Conservation (phyloP, 257 asterid genomes). For the Paulownia fortunei region DNA sequence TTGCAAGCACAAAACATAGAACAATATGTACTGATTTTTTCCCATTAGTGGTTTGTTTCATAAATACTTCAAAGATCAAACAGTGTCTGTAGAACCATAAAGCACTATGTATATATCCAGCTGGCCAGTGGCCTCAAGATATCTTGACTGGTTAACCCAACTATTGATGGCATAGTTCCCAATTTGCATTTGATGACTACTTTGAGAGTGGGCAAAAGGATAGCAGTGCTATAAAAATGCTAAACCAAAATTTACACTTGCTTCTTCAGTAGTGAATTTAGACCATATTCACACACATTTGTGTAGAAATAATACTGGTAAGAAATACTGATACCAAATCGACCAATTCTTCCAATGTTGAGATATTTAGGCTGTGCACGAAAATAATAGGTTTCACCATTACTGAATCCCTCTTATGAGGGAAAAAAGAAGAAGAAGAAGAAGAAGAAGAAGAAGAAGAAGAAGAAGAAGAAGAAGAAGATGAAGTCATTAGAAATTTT, state of each 20-base stretch:
- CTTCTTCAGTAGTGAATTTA: background rate
- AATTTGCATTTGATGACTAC: background rate
- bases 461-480: too few species aligned
- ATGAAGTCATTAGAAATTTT: conserved; percentile 2
- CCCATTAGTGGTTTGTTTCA: background rate
- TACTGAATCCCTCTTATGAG: background rate
- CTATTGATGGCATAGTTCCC: background rate
- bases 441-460: too few species aligned
- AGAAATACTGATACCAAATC: background rate
- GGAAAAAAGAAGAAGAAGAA: too few species aligned
- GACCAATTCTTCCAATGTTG: background rate
- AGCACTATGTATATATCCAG: background rate
- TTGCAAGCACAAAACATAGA: conserved; percentile 16
- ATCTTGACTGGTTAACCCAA: background rate
- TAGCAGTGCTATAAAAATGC: background rate
- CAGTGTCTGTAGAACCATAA: background rate
- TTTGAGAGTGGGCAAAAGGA: background rate
- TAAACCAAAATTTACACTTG: background rate
- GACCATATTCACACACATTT: background rate
- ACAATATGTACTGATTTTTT: background rate
- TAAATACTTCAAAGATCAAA: conserved; percentile 8
- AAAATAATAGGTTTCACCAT: background rate
- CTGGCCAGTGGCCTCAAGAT: conserved; percentile 5
- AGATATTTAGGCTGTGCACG: background rate
- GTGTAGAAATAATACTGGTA: background rate